Base-by-base conservation (phyloP, 2,329 filamentous ascomycete genomes). In the Exophiala bonariae region DNA sequence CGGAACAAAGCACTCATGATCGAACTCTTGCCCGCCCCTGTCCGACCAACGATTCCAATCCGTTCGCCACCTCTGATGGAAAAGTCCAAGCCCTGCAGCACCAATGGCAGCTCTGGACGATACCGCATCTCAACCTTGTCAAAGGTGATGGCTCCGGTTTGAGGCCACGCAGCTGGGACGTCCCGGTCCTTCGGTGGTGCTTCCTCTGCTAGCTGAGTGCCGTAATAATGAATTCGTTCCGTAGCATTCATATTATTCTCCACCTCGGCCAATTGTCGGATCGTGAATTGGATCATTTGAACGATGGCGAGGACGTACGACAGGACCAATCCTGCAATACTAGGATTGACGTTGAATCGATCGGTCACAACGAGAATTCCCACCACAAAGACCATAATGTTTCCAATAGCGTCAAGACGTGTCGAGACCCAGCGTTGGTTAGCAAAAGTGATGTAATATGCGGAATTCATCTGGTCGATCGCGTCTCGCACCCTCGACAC, bases 191-290 rank as follows among this genome's bases (percentile, higher is more conserved):
- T 87, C 2, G 91, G 75, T 0, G 91, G 89, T 0, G 92, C 89
- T 67, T 97, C 93, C 63, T 96, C 86, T 54, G 95, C 90, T 3
- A 99, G 79, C 58, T 88, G 70, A 1, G 82, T 89, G 44, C 89
- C 91, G 65, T 97, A 97, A 72, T 95, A 89, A 64, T 90, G 83
- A 26, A 97, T 76, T 40, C 93, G 85, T 70, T 97, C 92, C 0
- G 95, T 93, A 0, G 91, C 85, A 66, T 96, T 97, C 92, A 97
- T 97, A 63, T 91, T 89, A 69, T 96, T 97, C 68, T 97, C 92
- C 7, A 97, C 89, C 67, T 96, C 92, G 19, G 92, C 92, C 6
- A 96, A 77, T 68, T 97, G 92, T 14, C 93, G 82, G 14, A 97
- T 89, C 1, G 89, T 92, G 67, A 96, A 96, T 64, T 96, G 92